Evolutionary conservation across 2,329 filamentous ascomycete genomes (phyloP).

Genomic region (Nectriaceae sp.): DNA sequence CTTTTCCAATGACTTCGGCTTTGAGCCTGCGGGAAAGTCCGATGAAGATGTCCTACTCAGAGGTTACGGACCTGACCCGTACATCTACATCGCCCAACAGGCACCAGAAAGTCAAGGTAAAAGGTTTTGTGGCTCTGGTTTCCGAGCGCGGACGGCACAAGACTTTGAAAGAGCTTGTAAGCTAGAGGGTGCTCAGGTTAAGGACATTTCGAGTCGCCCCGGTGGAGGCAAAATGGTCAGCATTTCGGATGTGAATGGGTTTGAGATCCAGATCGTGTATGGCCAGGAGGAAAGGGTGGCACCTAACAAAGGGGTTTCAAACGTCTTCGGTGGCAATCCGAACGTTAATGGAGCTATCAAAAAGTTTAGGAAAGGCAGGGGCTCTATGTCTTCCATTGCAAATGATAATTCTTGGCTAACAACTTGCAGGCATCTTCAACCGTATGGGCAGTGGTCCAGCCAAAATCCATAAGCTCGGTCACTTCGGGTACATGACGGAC

Average conservation of each 20-base stretch:
- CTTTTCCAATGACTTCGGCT: background rate
- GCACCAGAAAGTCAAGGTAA: background rate
- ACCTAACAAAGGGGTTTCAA: background rate
- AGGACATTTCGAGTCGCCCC: background rate
- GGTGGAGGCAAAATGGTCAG: background rate
- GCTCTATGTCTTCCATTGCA: background rate
- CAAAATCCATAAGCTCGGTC: constrained; percentile 1
- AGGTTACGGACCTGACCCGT: background rate
- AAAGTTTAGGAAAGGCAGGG: background rate
- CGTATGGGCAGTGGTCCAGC: background rate
- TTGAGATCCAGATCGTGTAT: background rate
- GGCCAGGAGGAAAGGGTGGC: background rate
- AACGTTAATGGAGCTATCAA: background rate
- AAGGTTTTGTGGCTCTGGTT: background rate
- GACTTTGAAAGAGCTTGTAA: background rate
- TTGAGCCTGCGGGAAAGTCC: background rate
- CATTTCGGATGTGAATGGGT: background rate
- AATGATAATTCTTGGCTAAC: background rate
- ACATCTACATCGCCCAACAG: background rate
- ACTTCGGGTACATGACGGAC: constrained; percentile 5
- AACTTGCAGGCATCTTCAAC: background rate
- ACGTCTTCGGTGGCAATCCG: background rate
- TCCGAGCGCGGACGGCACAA: background rate
- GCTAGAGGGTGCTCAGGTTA: background rate
- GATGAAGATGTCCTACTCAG: background rate